Evolutionary conservation across 441 rosid genomes (phyloP).

Genomic region (Pelargonium citronellum): DNA sequence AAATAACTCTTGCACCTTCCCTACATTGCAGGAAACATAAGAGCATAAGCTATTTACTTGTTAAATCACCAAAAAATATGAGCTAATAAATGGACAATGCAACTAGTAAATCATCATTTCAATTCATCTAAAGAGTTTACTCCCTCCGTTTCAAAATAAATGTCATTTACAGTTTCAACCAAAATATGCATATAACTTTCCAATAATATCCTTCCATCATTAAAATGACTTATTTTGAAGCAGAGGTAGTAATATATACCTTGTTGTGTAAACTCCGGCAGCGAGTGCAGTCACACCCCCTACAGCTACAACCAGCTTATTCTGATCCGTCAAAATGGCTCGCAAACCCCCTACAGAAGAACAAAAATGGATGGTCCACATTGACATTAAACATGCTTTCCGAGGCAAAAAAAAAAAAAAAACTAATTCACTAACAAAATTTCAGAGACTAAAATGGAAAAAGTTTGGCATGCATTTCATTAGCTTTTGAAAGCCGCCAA

Average conservation of each 20-base stretch:
- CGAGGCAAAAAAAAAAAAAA: slow-evolving; percentile 9
- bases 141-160: background rate
- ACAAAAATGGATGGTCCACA: slow-evolving; percentile 19
- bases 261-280: slow-evolving; percentile 89
- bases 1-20: slow-evolving; percentile 91
- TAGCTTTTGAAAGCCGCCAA: no score
- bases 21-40: slow-evolving; percentile 34
- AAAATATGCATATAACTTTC: no score
- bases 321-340: slow-evolving; percentile 86
- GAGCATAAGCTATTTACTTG: slow-evolving; percentile 5
- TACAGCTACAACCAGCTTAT: slow-evolving; percentile 83
- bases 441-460: no score
- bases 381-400: slow-evolving; percentile 10
- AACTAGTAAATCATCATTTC: no score
- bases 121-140: no score
- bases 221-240: no score
- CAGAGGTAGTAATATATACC: slow-evolving; percentile 35
- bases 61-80: no score
- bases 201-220: no score
- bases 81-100: no score
- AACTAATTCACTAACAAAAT: no score
- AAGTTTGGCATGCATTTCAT: no score
- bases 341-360: slow-evolving; percentile 65
- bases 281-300: slow-evolving; percentile 98
- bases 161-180: no score